Evolutionary conservation across 2,329 filamentous ascomycete genomes (phyloP).

Genomic region (Mycosphaerella sp.): DNA sequence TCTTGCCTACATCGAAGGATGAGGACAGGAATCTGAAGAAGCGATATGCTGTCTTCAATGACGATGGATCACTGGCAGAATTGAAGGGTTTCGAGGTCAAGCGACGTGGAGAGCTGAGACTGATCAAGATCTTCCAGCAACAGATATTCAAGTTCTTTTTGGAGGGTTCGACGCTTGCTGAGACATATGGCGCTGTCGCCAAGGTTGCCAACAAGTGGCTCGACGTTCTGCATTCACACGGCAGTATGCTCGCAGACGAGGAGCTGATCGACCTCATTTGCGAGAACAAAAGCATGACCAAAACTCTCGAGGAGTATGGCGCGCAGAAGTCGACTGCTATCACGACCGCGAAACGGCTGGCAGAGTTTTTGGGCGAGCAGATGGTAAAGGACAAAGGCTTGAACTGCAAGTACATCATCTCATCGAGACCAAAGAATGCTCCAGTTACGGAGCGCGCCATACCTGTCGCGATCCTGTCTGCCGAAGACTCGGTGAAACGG

Average conservation of each 20-base stretch:
- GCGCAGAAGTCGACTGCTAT: slow-evolving; percentile 98
- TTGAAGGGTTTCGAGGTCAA: slow-evolving; percentile 98
- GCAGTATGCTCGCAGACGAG: slow-evolving; percentile 84
- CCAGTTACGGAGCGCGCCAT: slow-evolving; percentile 93
- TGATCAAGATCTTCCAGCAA: slow-evolving; percentile 99
- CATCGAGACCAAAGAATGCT: slow-evolving; percentile 73
- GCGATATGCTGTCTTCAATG: slow-evolving; percentile 97
- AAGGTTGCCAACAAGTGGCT: slow-evolving; percentile 96
- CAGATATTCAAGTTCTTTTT: slow-evolving; percentile 99
- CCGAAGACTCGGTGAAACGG: slow-evolving; percentile 79
- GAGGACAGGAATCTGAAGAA: slow-evolving; percentile 99
- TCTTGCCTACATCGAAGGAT: slow-evolving; percentile 93
- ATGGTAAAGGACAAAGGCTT: slow-evolving; percentile 99
- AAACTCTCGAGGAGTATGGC: slow-evolving; percentile 94
- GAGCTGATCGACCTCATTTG: slow-evolving; percentile 99
- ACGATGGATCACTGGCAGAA: slow-evolving; percentile 90
- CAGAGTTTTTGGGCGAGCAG: slow-evolving; percentile 92
- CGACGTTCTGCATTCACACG: slow-evolving; percentile 85
- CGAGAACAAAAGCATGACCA: slow-evolving; percentile 97
- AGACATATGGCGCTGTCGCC: slow-evolving; percentile 87
- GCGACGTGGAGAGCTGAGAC: slow-evolving; percentile 91
- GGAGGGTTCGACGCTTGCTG: slow-evolving; percentile 76
- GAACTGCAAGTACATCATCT: slow-evolving; percentile 99
- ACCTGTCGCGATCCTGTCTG: slow-evolving; percentile 94
- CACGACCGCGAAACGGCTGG: slow-evolving; percentile 88